phyloP scores from a whole-genome alignment of 257 asterid species.

The Misopates orontium region DNA sequence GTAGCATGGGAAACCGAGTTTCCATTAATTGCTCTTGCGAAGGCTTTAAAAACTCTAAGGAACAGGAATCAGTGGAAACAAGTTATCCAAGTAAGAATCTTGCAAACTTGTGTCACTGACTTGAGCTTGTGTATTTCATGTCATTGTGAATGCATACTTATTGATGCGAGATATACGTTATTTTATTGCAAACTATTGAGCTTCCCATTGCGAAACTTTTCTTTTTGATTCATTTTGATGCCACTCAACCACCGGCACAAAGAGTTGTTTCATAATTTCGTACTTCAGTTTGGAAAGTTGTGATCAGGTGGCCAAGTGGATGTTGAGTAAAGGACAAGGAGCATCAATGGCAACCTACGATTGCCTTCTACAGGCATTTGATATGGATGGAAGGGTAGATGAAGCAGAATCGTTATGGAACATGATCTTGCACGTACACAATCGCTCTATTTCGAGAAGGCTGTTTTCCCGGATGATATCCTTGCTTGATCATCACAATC shows the following conservation, averaged over 20 bases:
- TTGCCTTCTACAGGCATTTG: constrained; percentile 75
- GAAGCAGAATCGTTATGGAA: constrained; percentile 85
- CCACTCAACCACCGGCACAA: not conserved
- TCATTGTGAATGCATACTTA: not conserved
- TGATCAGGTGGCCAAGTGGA: constrained; percentile 66
- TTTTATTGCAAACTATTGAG: too few species aligned
- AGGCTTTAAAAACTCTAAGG: constrained; percentile 73
- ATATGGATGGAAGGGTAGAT: constrained; percentile 79
- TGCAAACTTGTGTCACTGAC: constrained; percentile 6
- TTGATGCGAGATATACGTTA: too few species aligned
- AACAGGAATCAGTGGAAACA: constrained; percentile 71
- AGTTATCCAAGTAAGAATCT: constrained; percentile 63
- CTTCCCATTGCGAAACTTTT: not conserved
- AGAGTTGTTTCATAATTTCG: too few species aligned
- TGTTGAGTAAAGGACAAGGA: constrained; percentile 92
- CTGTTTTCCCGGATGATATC: constrained; percentile 88
- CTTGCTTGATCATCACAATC: constrained; percentile 70
- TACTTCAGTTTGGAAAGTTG: too few species aligned
- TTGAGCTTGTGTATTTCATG: not conserved
- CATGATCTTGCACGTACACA: constrained; percentile 64
- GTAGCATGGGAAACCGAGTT: constrained; percentile 95
- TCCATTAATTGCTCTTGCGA: constrained; percentile 93
- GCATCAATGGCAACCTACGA: constrained; percentile 82
- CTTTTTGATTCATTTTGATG: not conserved
- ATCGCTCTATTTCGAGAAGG: constrained; percentile 76